Base-by-base conservation (phyloP, 2,329 filamentous ascomycete species). In the Venturia oleaginea region DNA sequence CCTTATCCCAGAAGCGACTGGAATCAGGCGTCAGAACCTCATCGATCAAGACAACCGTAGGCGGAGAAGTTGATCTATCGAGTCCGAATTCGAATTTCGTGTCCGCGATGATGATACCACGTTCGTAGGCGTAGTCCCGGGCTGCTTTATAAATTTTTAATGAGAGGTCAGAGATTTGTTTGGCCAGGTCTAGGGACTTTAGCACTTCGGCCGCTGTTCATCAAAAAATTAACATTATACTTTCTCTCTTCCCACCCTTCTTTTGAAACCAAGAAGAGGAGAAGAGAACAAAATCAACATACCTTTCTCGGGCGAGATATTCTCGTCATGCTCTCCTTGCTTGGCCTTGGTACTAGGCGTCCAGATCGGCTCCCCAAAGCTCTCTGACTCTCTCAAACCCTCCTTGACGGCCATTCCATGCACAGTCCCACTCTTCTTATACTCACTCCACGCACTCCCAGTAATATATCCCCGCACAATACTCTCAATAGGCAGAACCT, bases 381-480 rank as follows among this genome's bases (percentile, higher is more conserved):
- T 83, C 74, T 89, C 81, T 70, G 86, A 91, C 74, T 90, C 88
- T 71, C 81, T 76, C 67, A 96, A 77, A 1, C 90, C 91, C 3
- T 80, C 76, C 1, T 88, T 84, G 68, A 91, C 80, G 19, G 81
- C 72, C 68, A 92, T 87, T 27, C 91, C 90, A 76, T 96, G 90
- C 19, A 96, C 88, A 1, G 91, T 95, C 62, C 90, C 89, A 24
- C 77, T 81, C 68, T 83, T 81, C 72, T 84, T 78, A 78, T 94
- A 90, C 78, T 96, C 91, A 46, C 81, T 81, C 88, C 90, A 96
- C 0, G 90, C 91, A 57, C 86, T 89, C 54, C 92, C 92, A 6
- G 92, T 92, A 73, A 96, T 86, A 78, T 96, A 96, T 69, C 92
- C 92, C 65, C 91, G 86, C n/a, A 95, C 90, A 67, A 93, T 93